Percentiles rank a stretch among this genome's conserved stretches.
Evolutionary conservation across 208 protist species (phyloP).

Genomic region (Crithidia bombi): DNA sequence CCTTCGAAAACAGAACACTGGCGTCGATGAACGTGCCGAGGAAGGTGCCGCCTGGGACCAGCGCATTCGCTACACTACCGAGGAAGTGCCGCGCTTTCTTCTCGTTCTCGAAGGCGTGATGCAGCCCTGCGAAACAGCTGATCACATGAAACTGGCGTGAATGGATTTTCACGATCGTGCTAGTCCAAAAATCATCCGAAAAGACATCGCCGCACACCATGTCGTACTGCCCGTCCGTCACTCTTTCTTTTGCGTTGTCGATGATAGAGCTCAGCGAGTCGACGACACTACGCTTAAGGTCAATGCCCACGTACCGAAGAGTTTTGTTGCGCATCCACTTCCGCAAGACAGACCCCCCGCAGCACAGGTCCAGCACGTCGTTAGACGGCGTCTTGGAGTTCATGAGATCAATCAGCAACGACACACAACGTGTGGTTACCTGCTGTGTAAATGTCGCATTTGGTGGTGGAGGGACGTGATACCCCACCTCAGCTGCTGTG

Average conservation of each 20-base stretch:
- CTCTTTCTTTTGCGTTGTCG: constrained; percentile 45
- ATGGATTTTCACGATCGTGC: constrained; percentile 76
- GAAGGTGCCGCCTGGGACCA: constrained; percentile 83
- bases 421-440: constrained; percentile 75
- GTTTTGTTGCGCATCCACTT: constrained; percentile 91
- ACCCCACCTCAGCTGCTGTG: constrained; percentile 65
- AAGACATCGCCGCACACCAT: constrained; percentile 82
- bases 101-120: constrained; percentile 77
- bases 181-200: constrained; percentile 75
- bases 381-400: constrained; percentile 73
- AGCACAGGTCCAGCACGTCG: constrained; percentile 89
- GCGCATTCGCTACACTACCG: constrained; percentile 75
- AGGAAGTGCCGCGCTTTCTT: constrained; percentile 66
- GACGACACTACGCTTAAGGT: constrained; percentile 67
- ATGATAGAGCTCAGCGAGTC: constrained; percentile 50
- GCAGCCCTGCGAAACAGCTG: constrained; percentile 75
- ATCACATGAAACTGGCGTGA: constrained; percentile 85
- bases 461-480: constrained; percentile 74
- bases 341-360: constrained; percentile 70
- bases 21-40: constrained; percentile 77
- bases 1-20: constrained; percentile 62
- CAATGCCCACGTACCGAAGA: constrained; percentile 74
- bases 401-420: constrained; percentile 77
- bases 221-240: constrained; percentile 55
- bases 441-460: constrained; percentile 77